Evolutionary conservation across 257 asterid genomes (phyloP).

Genomic region (Solanum tarijense): DNA sequence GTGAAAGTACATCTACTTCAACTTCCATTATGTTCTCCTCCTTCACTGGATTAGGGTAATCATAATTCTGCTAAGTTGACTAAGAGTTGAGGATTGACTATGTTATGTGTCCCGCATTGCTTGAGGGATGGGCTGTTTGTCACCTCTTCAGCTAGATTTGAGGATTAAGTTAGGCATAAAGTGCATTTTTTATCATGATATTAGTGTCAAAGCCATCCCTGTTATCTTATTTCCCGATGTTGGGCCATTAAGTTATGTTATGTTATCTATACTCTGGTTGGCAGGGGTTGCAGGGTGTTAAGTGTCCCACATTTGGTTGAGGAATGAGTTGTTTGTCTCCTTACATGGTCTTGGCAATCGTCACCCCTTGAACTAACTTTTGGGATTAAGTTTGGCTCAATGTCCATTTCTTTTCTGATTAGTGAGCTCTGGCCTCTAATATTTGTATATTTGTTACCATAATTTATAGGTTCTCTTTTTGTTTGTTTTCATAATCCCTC

Average conservation of each 20-base stretch:
- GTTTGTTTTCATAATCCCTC: neutral
- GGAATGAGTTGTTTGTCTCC: neutral
- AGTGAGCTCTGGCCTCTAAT: neutral
- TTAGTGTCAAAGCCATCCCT: neutral
- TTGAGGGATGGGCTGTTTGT: neutral
- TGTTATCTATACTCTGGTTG: neutral
- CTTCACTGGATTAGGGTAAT: neutral
- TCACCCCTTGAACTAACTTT: neutral
- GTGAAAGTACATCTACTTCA: neutral
- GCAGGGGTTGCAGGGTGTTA: neutral
- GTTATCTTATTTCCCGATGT: neutral
- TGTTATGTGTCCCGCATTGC: neutral
- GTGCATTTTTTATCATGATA: neutral
- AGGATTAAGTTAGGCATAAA: neutral
- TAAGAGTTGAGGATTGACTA: neutral
- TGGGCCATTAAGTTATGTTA: neutral
- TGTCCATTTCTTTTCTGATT: neutral
- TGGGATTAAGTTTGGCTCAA: neutral
- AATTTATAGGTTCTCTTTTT: neutral
- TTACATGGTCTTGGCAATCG: neutral
- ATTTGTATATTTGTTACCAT: neutral
- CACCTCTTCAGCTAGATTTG: neutral
- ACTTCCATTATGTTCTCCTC: neutral
- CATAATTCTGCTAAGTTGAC: neutral
- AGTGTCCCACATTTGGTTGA: neutral